Evolutionary conservation across 495 filamentous ascomycete genomes (phyloP), one percentile per base, ranked within the genome.

Genomic region (Hamigera avellanea): DNA sequence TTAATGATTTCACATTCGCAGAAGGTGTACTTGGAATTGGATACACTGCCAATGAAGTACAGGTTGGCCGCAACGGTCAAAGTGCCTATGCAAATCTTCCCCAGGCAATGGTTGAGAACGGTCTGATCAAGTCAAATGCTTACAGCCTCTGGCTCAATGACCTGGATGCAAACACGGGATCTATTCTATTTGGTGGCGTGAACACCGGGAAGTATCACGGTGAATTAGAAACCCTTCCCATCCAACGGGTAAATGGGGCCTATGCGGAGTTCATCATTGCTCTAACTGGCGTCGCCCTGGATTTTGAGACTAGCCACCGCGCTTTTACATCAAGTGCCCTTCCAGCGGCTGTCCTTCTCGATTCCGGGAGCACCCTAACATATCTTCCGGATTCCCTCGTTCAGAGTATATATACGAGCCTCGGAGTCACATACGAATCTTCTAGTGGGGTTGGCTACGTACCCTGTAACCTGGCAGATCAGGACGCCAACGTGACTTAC

Each of bases 11-110:
- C 2, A 68, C 68, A 14, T 61, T 57, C 12, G 35, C 50, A 39
- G 77, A 87, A 57, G 86, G 86, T 26, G 88, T 98, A 16, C 62
- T 98, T 32, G 91, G 91, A 21, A 85, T 98, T 43, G 88, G 89
- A n/a, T 95, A 95, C 48, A 43, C 70, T 1, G 49, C 73, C 32
- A 87, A 95, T 50, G 88, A 95, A 56, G 86, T 83, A 6, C 77
- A 83, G 40, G 79, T 36, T 62, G 73, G 26, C 71, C 74, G 18
- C 66, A 69, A 2, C 59, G 66, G 39, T 9, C 5, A 23, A 9
- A 23, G 21, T 9, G 36, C 78, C 2, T 98, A 96, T 57, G 57
- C 76, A 26, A 95, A 95, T 53, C 65, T 95, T 9, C 86, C 87
- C 8, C 69, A 71, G 40, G 66, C 78, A n/a, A 72, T 98, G 70